Evolutionary conservation across 208 protist genomes (phyloP).

Genomic region (Trypanosoma caninum): DNA sequence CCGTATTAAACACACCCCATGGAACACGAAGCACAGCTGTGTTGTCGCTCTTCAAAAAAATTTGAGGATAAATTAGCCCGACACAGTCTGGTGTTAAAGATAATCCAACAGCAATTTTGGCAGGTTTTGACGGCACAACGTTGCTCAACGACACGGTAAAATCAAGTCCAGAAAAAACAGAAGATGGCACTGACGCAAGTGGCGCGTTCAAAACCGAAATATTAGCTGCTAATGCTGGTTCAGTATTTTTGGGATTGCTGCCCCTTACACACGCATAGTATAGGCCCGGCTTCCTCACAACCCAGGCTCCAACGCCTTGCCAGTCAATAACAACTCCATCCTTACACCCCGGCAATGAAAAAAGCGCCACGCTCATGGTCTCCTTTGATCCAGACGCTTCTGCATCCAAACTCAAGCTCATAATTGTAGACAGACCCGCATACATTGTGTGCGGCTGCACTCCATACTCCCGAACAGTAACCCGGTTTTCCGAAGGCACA

Average conservation of each 20-base stretch:
- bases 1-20: slow-evolving; percentile 20
- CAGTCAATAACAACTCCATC: slow-evolving; percentile 11
- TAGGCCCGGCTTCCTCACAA: slow-evolving; percentile 28
- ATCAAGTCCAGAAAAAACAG: slow-evolving; percentile 42
- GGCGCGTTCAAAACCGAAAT: slow-evolving; percentile 42
- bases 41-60: slow-evolving; percentile 27
- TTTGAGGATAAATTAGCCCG: slow-evolving; percentile 25
- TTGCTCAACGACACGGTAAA: slow-evolving; percentile 37
- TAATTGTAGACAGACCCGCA: slow-evolving; percentile 30
- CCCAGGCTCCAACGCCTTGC: slow-evolving; percentile 28
- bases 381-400: not conserved
- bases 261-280: slow-evolving; percentile 65
- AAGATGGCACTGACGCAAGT: slow-evolving; percentile 25
- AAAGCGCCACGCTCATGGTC: slow-evolving; percentile 1
- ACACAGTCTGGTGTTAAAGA: slow-evolving; percentile 29
- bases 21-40: slow-evolving; percentile 40
- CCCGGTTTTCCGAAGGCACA: slow-evolving; percentile 31
- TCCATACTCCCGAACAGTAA: slow-evolving; percentile 54
- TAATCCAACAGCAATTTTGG: slow-evolving; percentile 47
- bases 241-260: not conserved
- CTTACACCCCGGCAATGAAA: slow-evolving; percentile 34
- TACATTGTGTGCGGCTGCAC: slow-evolving; percentile 67
- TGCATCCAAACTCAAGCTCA: slow-evolving; percentile 50
- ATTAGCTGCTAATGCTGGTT: slow-evolving; percentile 27
- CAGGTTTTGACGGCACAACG: slow-evolving; percentile 8